phyloP scores from a whole-genome alignment of 345 rosid species.

The Euphorbia lathyris region DNA sequence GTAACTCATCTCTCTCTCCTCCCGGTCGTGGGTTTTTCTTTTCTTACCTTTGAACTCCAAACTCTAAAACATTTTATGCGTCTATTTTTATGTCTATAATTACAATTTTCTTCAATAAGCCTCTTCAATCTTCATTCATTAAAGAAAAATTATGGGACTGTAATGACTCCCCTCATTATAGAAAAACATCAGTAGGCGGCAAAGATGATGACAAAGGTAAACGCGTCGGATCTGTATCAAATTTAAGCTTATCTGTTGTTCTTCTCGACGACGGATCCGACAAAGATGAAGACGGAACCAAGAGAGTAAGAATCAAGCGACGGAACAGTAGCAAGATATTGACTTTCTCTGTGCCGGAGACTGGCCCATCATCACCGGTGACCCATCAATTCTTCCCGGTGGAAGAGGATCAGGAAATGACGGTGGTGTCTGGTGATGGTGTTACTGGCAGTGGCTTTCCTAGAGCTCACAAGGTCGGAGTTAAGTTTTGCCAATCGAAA shows the following conservation, averaged over 20 bases:
- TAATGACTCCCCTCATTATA: slow-evolving; percentile 60
- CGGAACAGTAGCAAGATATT: slow-evolving; percentile 44
- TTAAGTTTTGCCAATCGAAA: slow-evolving; percentile 63
- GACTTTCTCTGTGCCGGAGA: slow-evolving; percentile 49
- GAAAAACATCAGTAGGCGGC: slow-evolving; percentile 29
- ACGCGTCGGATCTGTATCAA: slow-evolving; percentile 66
- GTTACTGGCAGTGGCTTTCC: slow-evolving; percentile 35
- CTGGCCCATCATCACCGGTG: slow-evolving; percentile 46
- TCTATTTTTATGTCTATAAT: not conserved
- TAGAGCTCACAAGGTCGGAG: slow-evolving; percentile 65
- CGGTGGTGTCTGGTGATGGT: slow-evolving; percentile 18
- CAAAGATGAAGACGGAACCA: slow-evolving; percentile 47
- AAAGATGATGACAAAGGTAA: slow-evolving; percentile 55
- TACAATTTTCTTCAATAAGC: not conserved
- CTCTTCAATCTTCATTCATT: too few species aligned
- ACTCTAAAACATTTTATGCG: not conserved
- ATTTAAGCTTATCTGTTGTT: slow-evolving; percentile 84
- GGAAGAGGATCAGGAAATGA: slow-evolving; percentile 44
- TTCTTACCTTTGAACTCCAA: slow-evolving; percentile 11
- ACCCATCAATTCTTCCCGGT: slow-evolving; percentile 84
- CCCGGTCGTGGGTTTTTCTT: slow-evolving; percentile 10
- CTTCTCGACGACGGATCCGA: slow-evolving; percentile 76
- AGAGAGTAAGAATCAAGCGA: slow-evolving; percentile 29
- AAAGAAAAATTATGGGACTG: slow-evolving; percentile 73
- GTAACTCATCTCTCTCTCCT: too few species aligned